Evolutionary conservation across 73 alveolate genomes (phyloP).

Genomic region (Tetrahymena thermophila): DNA sequence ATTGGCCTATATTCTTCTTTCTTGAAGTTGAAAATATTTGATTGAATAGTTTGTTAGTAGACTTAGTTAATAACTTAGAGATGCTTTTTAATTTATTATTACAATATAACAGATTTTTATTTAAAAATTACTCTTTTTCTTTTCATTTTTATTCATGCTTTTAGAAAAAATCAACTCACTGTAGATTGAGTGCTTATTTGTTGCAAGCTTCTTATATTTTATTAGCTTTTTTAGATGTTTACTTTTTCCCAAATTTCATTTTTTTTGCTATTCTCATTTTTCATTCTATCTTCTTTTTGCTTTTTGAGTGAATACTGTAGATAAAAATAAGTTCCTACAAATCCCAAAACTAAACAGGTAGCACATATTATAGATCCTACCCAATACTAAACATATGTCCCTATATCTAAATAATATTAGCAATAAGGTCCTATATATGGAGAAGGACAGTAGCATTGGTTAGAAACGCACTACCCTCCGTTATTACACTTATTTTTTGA

Average conservation of each 20-base stretch:
- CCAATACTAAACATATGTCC: background rate
- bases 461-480: background rate
- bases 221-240: too few relatives aligned
- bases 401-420: background rate
- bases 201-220: too few relatives aligned
- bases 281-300: background rate
- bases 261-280: background rate
- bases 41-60: too few relatives aligned
- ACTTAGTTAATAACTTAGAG: too few relatives aligned
- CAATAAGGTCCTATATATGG: background rate
- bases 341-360: background rate
- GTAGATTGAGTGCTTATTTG: too few relatives aligned
- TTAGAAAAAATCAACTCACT: too few relatives aligned
- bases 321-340: background rate
- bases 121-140: too few relatives aligned
- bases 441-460: background rate
- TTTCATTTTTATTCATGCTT: too few relatives aligned
- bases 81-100: too few relatives aligned
- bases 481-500: background rate
- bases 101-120: too few relatives aligned
- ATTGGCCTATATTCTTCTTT: too few relatives aligned
- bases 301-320: background rate
- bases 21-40: too few relatives aligned
- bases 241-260: background rate
- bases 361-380: background rate